These are phyloP conservation scores for Colletotrichum incanum DNA, from an alignment of 2,329 filamentous ascomycete species.

Conservation along the genomic window DNA sequence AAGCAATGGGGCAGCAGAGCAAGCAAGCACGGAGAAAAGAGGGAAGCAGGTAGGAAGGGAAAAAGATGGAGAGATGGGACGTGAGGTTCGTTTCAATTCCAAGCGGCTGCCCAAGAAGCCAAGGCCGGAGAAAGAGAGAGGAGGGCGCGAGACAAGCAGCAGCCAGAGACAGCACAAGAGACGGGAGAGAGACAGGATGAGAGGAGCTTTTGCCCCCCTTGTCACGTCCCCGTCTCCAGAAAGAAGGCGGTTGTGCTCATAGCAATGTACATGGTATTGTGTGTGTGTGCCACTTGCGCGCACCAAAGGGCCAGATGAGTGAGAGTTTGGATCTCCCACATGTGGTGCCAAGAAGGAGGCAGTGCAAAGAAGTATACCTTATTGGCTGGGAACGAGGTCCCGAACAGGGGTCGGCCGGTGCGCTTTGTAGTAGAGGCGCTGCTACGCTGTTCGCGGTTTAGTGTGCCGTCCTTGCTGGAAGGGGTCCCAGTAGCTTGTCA, in stretches of 20 bases:
- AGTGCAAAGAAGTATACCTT: slow-evolving; percentile 43
- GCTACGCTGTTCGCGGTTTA: slow-evolving; percentile 32
- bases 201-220: slow-evolving; percentile 21
- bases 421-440: slow-evolving; percentile 4
- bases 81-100: slow-evolving; percentile 23
- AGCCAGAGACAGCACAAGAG: slow-evolving; percentile 7
- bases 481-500: slow-evolving; percentile 40
- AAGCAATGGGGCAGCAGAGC: slow-evolving; percentile 7
- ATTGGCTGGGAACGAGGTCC: slow-evolving; percentile 17
- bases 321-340: slow-evolving; percentile 43
- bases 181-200: neutral
- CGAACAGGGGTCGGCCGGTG: slow-evolving; percentile 29
- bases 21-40: slow-evolving; percentile 5
- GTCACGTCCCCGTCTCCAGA: slow-evolving; percentile 15
- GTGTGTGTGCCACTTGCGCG: neutral
- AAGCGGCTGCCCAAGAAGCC: slow-evolving; percentile 11
- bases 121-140: slow-evolving; percentile 6
- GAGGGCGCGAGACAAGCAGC: slow-evolving; percentile 9
- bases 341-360: slow-evolving; percentile 43
- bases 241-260: slow-evolving; percentile 20
- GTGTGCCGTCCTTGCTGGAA: slow-evolving; percentile 24
- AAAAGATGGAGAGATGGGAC: slow-evolving; percentile 17
- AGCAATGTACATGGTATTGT: neutral
- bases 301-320: slow-evolving; percentile 2
- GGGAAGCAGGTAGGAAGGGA: slow-evolving; percentile 2